Evolutionary conservation across 345 rosid genomes (phyloP).

Genomic region (Populus nigra): DNA sequence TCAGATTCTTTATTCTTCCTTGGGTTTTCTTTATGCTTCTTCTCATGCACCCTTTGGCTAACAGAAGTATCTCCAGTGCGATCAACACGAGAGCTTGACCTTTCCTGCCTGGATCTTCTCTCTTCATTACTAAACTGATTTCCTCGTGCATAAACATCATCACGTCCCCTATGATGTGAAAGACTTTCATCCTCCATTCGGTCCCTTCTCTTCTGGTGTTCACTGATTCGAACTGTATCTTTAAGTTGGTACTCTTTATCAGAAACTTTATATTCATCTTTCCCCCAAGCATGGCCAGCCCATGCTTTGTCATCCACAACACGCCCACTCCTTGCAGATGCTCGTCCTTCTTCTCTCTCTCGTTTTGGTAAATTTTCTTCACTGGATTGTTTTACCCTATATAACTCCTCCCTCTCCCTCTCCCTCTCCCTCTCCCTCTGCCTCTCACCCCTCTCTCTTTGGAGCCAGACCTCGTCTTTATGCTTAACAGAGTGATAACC

Average conservation of each 20-base stretch:
- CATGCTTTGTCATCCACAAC: constrained; percentile 70
- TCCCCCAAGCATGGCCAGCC: constrained; percentile 49
- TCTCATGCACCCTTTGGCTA: constrained; percentile 59
- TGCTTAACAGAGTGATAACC: constrained; percentile 69
- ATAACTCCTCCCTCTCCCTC: constrained; percentile 72
- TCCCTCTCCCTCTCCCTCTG: constrained; percentile 48
- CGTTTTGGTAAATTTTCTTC: constrained; percentile 59
- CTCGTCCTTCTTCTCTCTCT: constrained; percentile 69
- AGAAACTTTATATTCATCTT: constrained; percentile 59
- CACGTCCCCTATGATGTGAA: constrained; percentile 58
- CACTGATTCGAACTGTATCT: constrained; percentile 58
- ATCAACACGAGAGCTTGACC: constrained; percentile 53
- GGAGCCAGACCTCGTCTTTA: constrained; percentile 65
- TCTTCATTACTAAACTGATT: constrained; percentile 50
- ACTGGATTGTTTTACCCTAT: constrained; percentile 47
- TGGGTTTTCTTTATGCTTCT: constrained; percentile 60
- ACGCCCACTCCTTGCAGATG: constrained; percentile 52
- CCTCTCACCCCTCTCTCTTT: constrained; percentile 72
- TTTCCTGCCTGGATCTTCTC: constrained; percentile 71
- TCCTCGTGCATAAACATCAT: constrained; percentile 54
- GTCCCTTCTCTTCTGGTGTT: constrained; percentile 71
- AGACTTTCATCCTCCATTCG: constrained; percentile 57
- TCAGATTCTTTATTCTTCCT: constrained; percentile 69
- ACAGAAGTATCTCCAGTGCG: constrained; percentile 50
- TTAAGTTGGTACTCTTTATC: constrained; percentile 65